phyloP scores from a whole-genome alignment of 805 yeast species.

The Candida easanensis region DNA sequence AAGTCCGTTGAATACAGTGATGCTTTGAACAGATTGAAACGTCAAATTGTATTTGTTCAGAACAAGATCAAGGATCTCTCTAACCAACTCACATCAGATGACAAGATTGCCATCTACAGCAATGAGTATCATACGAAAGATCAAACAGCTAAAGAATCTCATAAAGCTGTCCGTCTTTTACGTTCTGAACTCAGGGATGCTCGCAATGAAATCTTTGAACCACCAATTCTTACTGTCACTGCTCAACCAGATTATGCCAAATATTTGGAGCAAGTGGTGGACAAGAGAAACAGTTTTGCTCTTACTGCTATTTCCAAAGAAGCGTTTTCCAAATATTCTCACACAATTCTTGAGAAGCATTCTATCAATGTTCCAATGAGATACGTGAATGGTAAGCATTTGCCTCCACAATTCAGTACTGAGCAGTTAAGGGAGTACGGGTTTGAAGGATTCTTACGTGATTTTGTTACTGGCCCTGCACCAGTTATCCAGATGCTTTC shows the following conservation, averaged over 20 bases:
- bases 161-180: conserved; percentile 39
- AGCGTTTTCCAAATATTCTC: conserved; percentile 47
- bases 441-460: conserved; percentile 77
- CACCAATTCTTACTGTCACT: conserved; percentile 67
- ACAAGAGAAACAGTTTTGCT: conserved; percentile 51
- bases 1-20: conserved; percentile 41
- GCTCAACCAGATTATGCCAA: conserved; percentile 48
- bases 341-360: conserved; percentile 37
- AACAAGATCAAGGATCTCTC: conserved; percentile 22
- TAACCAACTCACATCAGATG: conserved; percentile 39
- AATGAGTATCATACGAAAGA: conserved; percentile 10
- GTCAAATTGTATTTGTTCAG: conserved; percentile 32
- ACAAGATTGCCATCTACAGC: conserved; percentile 48
- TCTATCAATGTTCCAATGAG: conserved; percentile 53
- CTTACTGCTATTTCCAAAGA: conserved; percentile 56
- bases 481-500: conserved; percentile 72
- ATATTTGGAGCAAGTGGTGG: conserved; percentile 56
- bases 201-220: conserved; percentile 54
- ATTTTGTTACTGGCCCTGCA: conserved; percentile 69
- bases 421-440: conserved; percentile 48
- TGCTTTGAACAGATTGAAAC: conserved; percentile 35
- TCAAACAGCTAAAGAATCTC: conserved; percentile 24
- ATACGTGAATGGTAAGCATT: conserved; percentile 32
- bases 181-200: conserved; percentile 37
- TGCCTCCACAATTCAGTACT: conserved; percentile 26